Evolutionary conservation across 2,329 filamentous ascomycete genomes (phyloP).

Genomic region (Peltaster fructicola): DNA sequence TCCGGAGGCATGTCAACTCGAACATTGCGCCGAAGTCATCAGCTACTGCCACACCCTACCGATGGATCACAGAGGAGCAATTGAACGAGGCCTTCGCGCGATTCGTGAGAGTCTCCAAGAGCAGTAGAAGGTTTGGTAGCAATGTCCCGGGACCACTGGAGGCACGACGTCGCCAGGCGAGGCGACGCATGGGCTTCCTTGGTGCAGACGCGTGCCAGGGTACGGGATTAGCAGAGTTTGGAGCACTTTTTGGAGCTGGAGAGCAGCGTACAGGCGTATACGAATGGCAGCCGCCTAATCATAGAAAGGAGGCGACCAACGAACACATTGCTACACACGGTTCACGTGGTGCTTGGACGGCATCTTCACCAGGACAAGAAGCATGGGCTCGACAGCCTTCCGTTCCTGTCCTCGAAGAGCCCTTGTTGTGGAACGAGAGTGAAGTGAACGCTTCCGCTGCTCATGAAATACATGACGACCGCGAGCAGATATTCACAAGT

Average conservation of each 20-base stretch:
- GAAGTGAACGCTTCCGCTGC: too few relatives aligned
- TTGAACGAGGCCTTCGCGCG: slow-evolving; percentile 33
- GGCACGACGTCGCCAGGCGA: slow-evolving; percentile 37
- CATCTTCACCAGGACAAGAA: too few relatives aligned
- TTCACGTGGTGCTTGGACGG: too few relatives aligned
- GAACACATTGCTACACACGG: too few relatives aligned
- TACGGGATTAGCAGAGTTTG: slow-evolving; percentile 11
- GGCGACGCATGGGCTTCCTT: slow-evolving; percentile 33
- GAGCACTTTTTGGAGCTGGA: slow-evolving; percentile 14
- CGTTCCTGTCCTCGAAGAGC: too few relatives aligned
- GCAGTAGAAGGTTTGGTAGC: slow-evolving; percentile 31
- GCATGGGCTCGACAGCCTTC: too few relatives aligned
- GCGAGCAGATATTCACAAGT: too few relatives aligned
- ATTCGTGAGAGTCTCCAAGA: slow-evolving; percentile 30
- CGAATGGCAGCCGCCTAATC: too few relatives aligned
- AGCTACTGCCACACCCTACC: slow-evolving; percentile 7
- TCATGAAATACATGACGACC: too few relatives aligned
- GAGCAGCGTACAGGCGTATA: too few relatives aligned
- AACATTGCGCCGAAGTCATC: slow-evolving; percentile 5
- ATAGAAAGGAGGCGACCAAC: too few relatives aligned
- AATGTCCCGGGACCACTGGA: slow-evolving; percentile 45
- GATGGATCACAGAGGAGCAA: slow-evolving; percentile 44
- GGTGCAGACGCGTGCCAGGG: slow-evolving; percentile 1
- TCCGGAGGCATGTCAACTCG: slow-evolving; percentile 12
- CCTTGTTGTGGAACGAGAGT: too few relatives aligned